These are phyloP conservation scores for Epicoccum sorghinum DNA, from an alignment of 2,329 filamentous ascomycete species.

Conservation along the genomic window DNA sequence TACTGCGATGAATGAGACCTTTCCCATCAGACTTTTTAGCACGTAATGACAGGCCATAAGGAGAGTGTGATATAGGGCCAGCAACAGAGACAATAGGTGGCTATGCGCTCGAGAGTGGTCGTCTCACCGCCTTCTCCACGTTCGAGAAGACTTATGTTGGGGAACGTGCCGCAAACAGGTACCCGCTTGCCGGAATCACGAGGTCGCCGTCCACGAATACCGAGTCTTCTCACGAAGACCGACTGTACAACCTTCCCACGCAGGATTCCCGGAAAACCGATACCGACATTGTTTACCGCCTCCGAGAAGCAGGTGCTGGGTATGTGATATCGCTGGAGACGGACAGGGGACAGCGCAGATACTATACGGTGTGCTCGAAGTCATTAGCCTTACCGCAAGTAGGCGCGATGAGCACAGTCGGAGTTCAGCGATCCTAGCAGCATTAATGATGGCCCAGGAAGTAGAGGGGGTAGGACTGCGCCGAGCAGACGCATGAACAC, in stretches of 20 bases:
- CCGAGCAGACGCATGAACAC: not conserved
- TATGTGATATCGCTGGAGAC: not conserved
- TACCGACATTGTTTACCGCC: conserved; percentile 15
- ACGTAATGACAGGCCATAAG: no score
- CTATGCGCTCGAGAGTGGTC: not conserved
- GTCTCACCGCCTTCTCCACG: conserved; percentile 10
- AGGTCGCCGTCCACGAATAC: conserved; percentile 14
- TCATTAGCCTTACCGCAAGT: not conserved
- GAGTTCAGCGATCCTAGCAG: conserved; percentile 2
- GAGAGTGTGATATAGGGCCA: no score
- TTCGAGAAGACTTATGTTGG: not conserved
- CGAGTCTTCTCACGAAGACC: not conserved
- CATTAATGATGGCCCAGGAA: not conserved
- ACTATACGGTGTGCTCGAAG: not conserved
- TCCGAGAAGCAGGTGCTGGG: conserved; percentile 7
- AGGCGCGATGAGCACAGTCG: not conserved
- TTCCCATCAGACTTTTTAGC: no score
- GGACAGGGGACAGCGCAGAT: conserved; percentile 4
- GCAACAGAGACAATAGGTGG: not conserved
- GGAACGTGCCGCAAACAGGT: conserved; percentile 15
- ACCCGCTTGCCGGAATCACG: conserved; percentile 4
- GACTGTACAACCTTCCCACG: conserved; percentile 1
- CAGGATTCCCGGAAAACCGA: not conserved
- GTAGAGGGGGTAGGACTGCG: not conserved
- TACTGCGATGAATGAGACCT: no score